A percentile compares a stretch with the other conserved stretches of the same genome.
Evolutionary conservation across 2,329 filamentous ascomycete species (phyloP).

Genomic region (Calonectria multiphialidica): DNA sequence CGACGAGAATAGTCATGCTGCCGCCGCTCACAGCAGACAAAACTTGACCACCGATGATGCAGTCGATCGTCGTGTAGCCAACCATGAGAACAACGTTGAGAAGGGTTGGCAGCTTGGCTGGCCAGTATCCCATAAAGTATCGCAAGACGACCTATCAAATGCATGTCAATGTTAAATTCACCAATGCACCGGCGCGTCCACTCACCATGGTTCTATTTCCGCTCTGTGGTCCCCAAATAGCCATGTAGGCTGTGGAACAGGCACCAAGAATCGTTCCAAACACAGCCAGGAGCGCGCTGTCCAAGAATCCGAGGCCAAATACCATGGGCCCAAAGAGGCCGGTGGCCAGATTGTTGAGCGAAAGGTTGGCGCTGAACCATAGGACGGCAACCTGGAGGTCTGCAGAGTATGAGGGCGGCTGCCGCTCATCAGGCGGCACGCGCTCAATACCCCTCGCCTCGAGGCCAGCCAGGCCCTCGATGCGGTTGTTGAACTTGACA

Average conservation of each 20-base stretch:
- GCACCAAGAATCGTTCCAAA: slow-evolving; percentile 84
- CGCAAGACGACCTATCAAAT: slow-evolving; percentile 69
- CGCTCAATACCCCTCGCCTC: slow-evolving; percentile 56
- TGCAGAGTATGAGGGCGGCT: slow-evolving; percentile 46
- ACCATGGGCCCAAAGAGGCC: slow-evolving; percentile 77
- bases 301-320: slow-evolving; percentile 79
- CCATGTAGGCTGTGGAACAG: slow-evolving; percentile 80
- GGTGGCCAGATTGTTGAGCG: slow-evolving; percentile 68
- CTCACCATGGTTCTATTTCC: slow-evolving; percentile 80
- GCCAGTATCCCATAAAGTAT: slow-evolving; percentile 80
- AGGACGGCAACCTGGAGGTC: slow-evolving; percentile 55
- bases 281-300: slow-evolving; percentile 77
- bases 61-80: slow-evolving; percentile 83
- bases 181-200: background rate
- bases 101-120: slow-evolving; percentile 46
- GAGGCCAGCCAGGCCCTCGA: slow-evolving; percentile 48
- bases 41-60: slow-evolving; percentile 83
- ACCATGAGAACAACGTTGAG: slow-evolving; percentile 71
- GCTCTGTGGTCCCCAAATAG: slow-evolving; percentile 79
- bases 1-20: slow-evolving; percentile 77
- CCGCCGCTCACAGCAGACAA: slow-evolving; percentile 77
- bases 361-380: slow-evolving; percentile 60
- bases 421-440: slow-evolving; percentile 52
- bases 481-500: slow-evolving; percentile 32
- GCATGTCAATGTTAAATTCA: slow-evolving; percentile 11